Conservation (phyloP, 2,329 filamentous ascomycete species). For the Venturia oleaginea region DNA sequence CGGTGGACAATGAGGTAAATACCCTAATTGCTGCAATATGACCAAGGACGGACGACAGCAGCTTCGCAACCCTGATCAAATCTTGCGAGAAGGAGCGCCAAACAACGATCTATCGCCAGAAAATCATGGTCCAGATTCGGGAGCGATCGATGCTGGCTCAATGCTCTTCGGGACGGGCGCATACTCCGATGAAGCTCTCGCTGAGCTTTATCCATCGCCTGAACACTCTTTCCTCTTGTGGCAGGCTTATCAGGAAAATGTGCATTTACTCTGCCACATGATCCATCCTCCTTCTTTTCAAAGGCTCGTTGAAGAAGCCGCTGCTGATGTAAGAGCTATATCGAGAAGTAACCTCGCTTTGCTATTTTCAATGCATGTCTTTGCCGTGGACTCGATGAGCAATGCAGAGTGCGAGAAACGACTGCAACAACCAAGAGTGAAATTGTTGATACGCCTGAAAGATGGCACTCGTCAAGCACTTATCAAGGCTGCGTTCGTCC, state of each 20-base stretch:
- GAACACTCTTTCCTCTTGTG: background rate
- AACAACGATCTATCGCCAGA: background rate
- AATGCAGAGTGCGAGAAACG: constrained; percentile 45
- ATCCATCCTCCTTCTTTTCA: constrained; percentile 6
- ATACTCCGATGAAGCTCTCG: background rate
- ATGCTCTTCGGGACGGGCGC: constrained; percentile 8
- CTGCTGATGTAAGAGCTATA: background rate
- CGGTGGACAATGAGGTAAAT: background rate
- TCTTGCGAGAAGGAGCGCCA: constrained; percentile 4
- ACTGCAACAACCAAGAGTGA: constrained; percentile 45
- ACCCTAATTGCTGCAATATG: background rate
- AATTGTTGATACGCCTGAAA: constrained; percentile 46
- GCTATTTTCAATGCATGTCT: constrained; percentile 26
- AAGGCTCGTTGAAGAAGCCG: constrained; percentile 5
- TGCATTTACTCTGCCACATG: constrained; percentile 11
- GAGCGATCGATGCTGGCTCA: background rate
- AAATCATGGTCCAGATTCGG: background rate
- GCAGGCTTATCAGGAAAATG: constrained; percentile 11
- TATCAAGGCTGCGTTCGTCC: constrained; percentile 57
- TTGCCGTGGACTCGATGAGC: constrained; percentile 39
- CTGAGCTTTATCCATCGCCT: background rate
- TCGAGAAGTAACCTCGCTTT: constrained; percentile 15
- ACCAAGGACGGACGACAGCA: background rate
- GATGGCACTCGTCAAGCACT: constrained; percentile 55
- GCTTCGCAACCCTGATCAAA: background rate